These are phyloP conservation scores for Neurospora africana DNA, from an alignment of 495 filamentous ascomycete species.

Conservation along the genomic window DNA sequence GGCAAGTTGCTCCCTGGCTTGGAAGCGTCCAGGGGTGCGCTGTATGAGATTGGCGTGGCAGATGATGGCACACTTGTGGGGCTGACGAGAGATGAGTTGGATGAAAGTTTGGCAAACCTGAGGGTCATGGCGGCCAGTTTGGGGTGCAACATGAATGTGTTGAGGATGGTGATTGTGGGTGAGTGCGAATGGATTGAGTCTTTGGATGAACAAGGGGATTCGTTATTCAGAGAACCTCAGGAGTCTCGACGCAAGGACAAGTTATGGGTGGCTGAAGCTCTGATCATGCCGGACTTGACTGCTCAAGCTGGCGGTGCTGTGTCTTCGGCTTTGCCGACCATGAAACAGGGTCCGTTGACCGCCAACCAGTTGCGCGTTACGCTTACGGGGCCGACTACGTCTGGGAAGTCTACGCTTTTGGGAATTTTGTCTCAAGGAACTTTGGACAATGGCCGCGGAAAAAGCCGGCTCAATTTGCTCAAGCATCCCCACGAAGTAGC, in stretches of 20 bases:
- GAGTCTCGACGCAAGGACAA: conserved; percentile 34
- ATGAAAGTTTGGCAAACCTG: conserved; percentile 76
- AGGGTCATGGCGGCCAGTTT: conserved; percentile 84
- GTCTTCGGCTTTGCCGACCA: conserved; percentile 8
- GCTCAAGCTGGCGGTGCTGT: conserved; percentile 6
- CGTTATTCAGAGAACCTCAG: neutral
- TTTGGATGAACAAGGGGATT: conserved; percentile 1
- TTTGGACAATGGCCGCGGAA: conserved; percentile 85
- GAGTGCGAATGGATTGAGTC: conserved; percentile 63
- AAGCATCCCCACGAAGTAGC: conserved; percentile 92
- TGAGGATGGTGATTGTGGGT: conserved; percentile 76
- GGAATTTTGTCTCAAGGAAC: conserved; percentile 80
- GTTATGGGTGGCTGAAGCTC: conserved; percentile 83
- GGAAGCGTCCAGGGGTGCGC: conserved; percentile 82
- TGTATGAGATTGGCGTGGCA: conserved; percentile 94
- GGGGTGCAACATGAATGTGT: conserved; percentile 77
- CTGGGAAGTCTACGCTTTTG: conserved; percentile 84
- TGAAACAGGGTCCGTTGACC: conserved; percentile 24
- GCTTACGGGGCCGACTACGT: conserved; percentile 80
- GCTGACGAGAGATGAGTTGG: conserved; percentile 79
- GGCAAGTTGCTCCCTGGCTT: conserved; percentile 65
- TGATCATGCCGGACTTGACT: conserved; percentile 32
- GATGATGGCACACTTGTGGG: conserved; percentile 91
- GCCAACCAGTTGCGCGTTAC: conserved; percentile 83
- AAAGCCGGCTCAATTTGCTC: conserved; percentile 72